Percentiles rank a stretch among this genome's conserved stretches.
Conservation (phyloP, 78 protist species). For the Dictyostelium intermedium region DNA sequence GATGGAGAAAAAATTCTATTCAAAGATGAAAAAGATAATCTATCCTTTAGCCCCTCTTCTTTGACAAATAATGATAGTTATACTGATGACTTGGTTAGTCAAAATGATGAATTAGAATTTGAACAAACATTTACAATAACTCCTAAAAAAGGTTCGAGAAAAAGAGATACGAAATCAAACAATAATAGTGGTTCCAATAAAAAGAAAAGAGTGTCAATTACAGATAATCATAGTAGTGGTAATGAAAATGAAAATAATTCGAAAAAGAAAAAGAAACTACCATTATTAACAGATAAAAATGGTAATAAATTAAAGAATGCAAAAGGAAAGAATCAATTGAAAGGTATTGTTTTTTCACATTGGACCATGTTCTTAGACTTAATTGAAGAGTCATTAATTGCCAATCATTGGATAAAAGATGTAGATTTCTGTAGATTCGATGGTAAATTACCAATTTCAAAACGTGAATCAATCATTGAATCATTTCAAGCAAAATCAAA, state of each 20-base stretch:
- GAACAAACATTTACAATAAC: neutral
- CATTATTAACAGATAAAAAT: neutral
- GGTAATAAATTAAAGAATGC: neutral
- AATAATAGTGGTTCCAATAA: neutral
- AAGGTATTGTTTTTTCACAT: constrained; percentile 79
- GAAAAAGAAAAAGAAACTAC: neutral
- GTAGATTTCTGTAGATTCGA: constrained; percentile 47
- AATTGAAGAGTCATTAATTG: neutral
- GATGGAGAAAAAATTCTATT: neutral
- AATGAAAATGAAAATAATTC: too few relatives aligned
- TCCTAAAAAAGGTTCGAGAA: neutral
- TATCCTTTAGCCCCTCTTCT: neutral
- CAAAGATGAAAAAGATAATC: neutral
- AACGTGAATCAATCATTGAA: constrained; percentile 9
- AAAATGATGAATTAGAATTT: neutral
- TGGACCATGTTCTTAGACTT: constrained; percentile 83
- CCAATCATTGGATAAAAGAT: neutral
- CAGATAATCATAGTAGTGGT: neutral
- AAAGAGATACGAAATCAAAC: neutral
- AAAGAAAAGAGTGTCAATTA: neutral
- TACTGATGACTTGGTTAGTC: neutral
- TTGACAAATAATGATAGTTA: too few relatives aligned
- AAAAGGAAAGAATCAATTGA: constrained; percentile 4
- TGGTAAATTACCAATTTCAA: constrained; percentile 54
- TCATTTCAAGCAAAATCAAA: neutral